Evolutionary conservation across 140 eudicot species (phyloP), one percentile per base, ranked within the genome.

Genomic region (Bidens hawaiensis): DNA sequence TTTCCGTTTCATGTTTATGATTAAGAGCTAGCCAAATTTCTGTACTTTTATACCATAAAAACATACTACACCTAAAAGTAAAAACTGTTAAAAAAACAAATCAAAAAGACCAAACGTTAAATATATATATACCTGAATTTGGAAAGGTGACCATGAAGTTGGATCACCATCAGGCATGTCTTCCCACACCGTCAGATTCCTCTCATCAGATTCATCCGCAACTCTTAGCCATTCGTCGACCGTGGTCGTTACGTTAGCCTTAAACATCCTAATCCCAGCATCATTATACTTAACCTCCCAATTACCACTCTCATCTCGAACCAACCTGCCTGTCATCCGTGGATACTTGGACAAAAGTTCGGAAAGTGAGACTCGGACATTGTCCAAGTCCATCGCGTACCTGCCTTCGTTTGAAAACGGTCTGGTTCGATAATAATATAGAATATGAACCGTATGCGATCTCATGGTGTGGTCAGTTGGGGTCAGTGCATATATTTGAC

Each of bases 181-280:
- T 56, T 82, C 82, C 89, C 83, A 79, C 38, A 26, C 71, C 41
- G 82, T 71, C 17, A 85, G 82, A 73, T 70, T 66, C 63, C 71
- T 50, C 76, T 85, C 94, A 66, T 85, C 86, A 13, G 56, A 24
- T 6, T 47, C 82, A 45, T 61, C 82, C 11, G 80, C 89, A 36
- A 64, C 48, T 63, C 81, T 55, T 22, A 85, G 71, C 94, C 94
- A 85, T 69, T 85, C 86, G 63, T 85, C 89, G 31, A 85, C 33
- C 6, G 72, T 79, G 12, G 31, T 36, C 60, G 64, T 72, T 5
- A 82, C 94, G 25, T 5, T 40, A 0, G 94, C 94, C 65, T 71
- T 76, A 2, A 71, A 50, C 78, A 74, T 62, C 73, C 94, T 50
- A 34, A 85, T 73, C 13, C 94, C 94, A 65, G 94, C 94, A 21